Base-by-base conservation (phyloP, 2,329 filamentous ascomycete genomes). In the Acarospora socialis region DNA sequence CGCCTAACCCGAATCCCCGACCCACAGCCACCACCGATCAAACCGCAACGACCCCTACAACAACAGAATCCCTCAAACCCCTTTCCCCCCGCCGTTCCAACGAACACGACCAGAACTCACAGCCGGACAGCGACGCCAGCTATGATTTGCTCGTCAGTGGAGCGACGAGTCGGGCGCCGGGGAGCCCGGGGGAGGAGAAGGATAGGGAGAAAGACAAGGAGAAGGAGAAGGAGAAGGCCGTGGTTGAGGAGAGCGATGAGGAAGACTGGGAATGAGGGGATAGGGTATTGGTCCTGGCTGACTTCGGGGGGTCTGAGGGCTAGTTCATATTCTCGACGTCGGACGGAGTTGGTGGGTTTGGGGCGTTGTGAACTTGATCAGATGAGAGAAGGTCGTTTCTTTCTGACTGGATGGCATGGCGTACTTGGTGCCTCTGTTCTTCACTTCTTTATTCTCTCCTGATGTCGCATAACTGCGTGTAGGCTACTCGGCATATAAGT, bases 131-230 rank as follows among this genome's bases (percentile, higher is more conserved):
- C 52, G 90, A 98, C 46, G 82, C 82, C 12, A 93, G 84, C 59
- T 98, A 98, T 54, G 90, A 98, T 53, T n/a, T n/a, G n/a, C 68
- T 98, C 20, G 83, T 98, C 27, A 86, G 80, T 31, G 81, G 80
- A 29, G 70, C 73, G 26, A 73, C 77, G 21, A 93, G 81, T 53
- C 79, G 81, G 42, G 77, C 83, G 12, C 79, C 83, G 1, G 68
- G 70, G 4, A 75, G 68, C 37, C 72, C 73, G 3, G 67, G 68
- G 47, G 67, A 71, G 35, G 58, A 53, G 37, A 60, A 62, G 45
- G 30, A 30, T 5, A 28, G 32, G 18, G 32, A 27, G 8, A 73
- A 71, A 50, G 70, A 68, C 20, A 46, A 59, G 12, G 60, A 60
- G 40, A 68, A 67, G 52, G 63, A 49, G 5, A 66, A 68, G 17